Evolutionary conservation across 176 grass and related monocot species (phyloP), one percentile per base, ranked within the genome.

Genomic region (Carex littledalei): DNA sequence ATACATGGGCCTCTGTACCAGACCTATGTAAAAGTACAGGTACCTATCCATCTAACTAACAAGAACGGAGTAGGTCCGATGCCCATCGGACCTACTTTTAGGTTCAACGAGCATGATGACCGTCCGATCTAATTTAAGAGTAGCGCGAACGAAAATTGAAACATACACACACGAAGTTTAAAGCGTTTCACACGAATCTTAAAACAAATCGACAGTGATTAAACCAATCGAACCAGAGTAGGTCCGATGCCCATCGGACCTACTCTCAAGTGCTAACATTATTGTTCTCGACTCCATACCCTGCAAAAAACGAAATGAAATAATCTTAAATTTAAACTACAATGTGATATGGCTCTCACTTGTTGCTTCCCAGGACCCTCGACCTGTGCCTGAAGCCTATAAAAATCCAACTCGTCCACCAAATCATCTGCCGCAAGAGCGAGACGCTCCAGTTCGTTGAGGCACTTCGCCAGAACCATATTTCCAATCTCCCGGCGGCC

Each of bases 341-440:
- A 11, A 50, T 74, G 1, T 2, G 17, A 49, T 60, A 18, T 17
- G 67, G 26, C 10, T 24, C 61, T 26, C n/a, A 83, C 80, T 39
- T 65, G 80, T 83, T 31, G 32, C 59, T 67, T 83, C 13, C 32
- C 32, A 18, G 39, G 41, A 2, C 80, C 80, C 26, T 66, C 59
- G 4, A 83, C n/a, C 35, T 67, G 62, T 16, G 80, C 57, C 61
- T 83, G 80, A 65, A 83, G 57, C 3, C 80, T 21, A 53, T 63
- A 83, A 14, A 50, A 83, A 83, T 83, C 80, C 39, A 83, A 67
- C 63, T 83, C 80, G 29, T 83, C 80, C 2, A 83, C 80, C 80
- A 83, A 67, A 83, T 83, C 62, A 41, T 83, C 80, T 0, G 43
- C 80, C 0, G 8, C 80, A 3, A 63, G 62, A 16, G 80, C 59